These are phyloP conservation scores for Anthostomella pinea DNA, from an alignment of 2,329 filamentous ascomycete genomes.

Conservation along the genomic window DNA sequence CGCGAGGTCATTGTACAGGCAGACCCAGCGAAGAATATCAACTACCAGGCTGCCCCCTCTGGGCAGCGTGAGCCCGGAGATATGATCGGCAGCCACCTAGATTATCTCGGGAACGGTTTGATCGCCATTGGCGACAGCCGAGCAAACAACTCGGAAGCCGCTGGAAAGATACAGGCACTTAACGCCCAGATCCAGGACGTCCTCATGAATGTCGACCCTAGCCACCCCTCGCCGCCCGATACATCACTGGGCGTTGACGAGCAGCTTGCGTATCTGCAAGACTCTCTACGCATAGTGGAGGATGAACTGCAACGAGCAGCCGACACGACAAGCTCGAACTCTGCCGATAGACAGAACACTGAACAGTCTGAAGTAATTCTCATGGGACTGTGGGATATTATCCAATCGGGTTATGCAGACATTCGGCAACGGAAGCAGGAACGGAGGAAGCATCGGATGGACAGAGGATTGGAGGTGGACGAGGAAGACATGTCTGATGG, in stretches of 20 bases:
- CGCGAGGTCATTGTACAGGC: constrained; percentile 64
- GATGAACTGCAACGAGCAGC: constrained; percentile 39
- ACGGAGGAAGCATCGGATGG: constrained; percentile 48
- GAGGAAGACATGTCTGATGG: constrained; percentile 62
- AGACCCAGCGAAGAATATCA: constrained; percentile 53
- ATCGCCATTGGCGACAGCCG: constrained; percentile 57
- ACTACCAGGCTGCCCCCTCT: constrained; percentile 44
- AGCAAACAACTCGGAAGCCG: constrained; percentile 43
- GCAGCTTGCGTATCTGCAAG: constrained; percentile 67
- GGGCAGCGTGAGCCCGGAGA: constrained; percentile 42
- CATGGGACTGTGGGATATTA: constrained; percentile 55
- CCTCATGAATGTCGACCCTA: constrained; percentile 46
- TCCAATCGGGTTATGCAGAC: constrained; percentile 54
- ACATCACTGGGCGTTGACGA: constrained; percentile 57
- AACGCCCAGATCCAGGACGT: constrained; percentile 63
- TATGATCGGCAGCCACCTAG: constrained; percentile 56
- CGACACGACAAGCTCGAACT: constrained; percentile 30
- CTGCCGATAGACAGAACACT: constrained; percentile 38
- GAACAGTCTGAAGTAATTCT: constrained; percentile 58
- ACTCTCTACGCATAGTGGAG: constrained; percentile 52
- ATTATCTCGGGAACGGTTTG: constrained; percentile 68
- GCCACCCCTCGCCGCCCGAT: constrained; percentile 57
- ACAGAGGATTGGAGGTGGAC: constrained; percentile 57
- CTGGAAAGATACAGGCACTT: constrained; percentile 57
- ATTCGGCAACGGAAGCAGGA: constrained; percentile 54